Evolutionary conservation across 129 eudicot species (phyloP), one percentile per base, ranked within the genome.

Genomic region (Escallonia herrerae): DNA sequence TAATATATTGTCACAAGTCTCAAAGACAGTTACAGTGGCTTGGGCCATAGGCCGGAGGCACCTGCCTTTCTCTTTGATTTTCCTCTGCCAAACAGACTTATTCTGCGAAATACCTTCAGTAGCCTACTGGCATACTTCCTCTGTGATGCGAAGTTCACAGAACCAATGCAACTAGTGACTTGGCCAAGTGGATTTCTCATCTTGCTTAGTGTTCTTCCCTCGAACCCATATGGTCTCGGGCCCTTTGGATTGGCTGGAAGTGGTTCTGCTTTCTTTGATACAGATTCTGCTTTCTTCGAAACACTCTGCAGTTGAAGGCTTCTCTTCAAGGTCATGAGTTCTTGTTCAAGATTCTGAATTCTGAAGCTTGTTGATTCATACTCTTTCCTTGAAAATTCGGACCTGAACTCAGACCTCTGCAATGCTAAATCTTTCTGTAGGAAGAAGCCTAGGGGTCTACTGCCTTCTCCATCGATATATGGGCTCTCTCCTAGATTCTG

Each of bases 351-450:
- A 68, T 77, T 88, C 67, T 85, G 91, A 66, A 93, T 88, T 68
- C 96, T 63, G 71, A 88, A 88, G 84, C 96, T 85, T n/a, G 95
- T 83, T 14, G 96, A 88, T 71, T 93, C 98, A 42, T 85, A 88
- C 45, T 88, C 95, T 40, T 76, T 79, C 50, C 59, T 79, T 56
- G 84, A 77, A 41, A 77, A 51, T 37, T 73, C 78, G 49, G 69
- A 54, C 9, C 56, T 44, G 33, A 22, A 50, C 58, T 76, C 87
- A 15, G 81, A 61, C 40, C 55, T 64, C 37, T 74, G 74, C 52
- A 62, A 15, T 40, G 75, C 58, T 51, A 70, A 49, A 47, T 82
- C 97, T 58, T 76, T 81, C 64, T 77, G 83, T 66, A 84, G 66
- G 74, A 79, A 77, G 55, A 74, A 70, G 64, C 82, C 74, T 5